Evolutionary conservation across 331 rosid species (phyloP).

Genomic region (Rosa hybrid): DNA sequence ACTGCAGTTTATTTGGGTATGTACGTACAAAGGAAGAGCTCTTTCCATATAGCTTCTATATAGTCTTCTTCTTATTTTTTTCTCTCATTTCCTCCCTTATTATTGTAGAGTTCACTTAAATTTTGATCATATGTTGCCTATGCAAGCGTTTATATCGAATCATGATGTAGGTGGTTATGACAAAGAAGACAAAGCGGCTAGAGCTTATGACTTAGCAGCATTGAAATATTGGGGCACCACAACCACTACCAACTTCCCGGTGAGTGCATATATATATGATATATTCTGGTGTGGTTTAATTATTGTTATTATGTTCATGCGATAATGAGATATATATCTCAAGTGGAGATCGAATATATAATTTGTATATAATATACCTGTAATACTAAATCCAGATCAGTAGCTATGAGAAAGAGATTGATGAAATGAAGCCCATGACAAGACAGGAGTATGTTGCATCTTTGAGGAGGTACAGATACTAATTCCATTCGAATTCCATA

Average conservation of each 20-base stretch:
- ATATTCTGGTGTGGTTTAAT: neutral
- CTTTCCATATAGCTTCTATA: neutral
- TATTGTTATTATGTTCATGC: neutral
- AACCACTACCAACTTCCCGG: slow-evolving; percentile 92
- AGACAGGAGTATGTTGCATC: slow-evolving; percentile 96
- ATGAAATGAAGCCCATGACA: slow-evolving; percentile 95
- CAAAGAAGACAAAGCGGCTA: slow-evolving; percentile 95
- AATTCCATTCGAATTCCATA: neutral
- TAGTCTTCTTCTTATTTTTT: neutral
- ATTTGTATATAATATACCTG: neutral
- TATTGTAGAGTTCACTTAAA: neutral
- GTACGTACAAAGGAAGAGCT: slow-evolving; percentile 24
- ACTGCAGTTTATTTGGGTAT: slow-evolving; percentile 83
- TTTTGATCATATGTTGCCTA: neutral
- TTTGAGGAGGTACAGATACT: slow-evolving; percentile 64
- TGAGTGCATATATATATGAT: slow-evolving; percentile 24
- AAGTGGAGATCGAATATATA: neutral
- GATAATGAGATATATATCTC: neutral
- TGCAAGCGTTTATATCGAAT: neutral
- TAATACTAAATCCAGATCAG: slow-evolving; percentile 44
- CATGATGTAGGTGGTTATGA: slow-evolving; percentile 76
- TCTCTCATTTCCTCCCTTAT: neutral
- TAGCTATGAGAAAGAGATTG: slow-evolving; percentile 81
- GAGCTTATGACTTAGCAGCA: slow-evolving; percentile 93
- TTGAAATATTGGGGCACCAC: slow-evolving; percentile 95